Percentiles rank a stretch among this genome's conserved stretches.
phyloP scores from a whole-genome alignment of 2,329 filamentous ascomycete genomes.

The Calycina marina region DNA sequence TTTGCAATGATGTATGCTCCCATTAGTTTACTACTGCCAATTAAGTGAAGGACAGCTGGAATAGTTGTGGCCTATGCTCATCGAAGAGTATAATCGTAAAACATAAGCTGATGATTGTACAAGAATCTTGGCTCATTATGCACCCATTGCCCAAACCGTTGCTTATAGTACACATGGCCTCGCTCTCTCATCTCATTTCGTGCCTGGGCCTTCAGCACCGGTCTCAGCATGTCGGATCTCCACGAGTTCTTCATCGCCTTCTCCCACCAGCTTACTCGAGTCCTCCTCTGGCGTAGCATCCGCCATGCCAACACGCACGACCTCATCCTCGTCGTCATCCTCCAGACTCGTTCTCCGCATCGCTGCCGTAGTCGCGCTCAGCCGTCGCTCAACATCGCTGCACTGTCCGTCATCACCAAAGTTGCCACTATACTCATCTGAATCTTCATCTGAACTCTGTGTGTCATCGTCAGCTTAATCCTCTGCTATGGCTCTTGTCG shows the following conservation, averaged over 20 bases:
- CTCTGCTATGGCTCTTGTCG: conserved; percentile 6
- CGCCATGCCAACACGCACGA: conserved; percentile 15
- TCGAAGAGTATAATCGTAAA: too few relatives aligned
- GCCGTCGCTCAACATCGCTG: conserved; percentile 9
- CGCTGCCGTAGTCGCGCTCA: conserved; percentile 21
- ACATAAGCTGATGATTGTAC: too few relatives aligned
- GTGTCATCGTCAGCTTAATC: conserved; percentile 12
- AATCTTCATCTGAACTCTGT: conserved; percentile 15
- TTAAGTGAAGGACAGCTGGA: too few relatives aligned
- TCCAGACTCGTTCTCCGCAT: conserved; percentile 22
- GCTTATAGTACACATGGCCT: conserved; percentile 5
- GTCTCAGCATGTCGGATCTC: conserved; percentile 17
- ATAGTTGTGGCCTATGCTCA: too few relatives aligned
- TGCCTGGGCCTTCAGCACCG: too few relatives aligned
- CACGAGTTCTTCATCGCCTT: conserved; percentile 13
- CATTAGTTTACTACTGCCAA: too few relatives aligned
- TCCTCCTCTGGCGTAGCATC: conserved; percentile 8
- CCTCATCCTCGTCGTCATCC: conserved; percentile 21
- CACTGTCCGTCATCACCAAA: conserved; percentile 1
- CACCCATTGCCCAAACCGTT: not conserved
- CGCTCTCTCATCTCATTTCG: conserved; percentile 13
- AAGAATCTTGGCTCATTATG: not conserved
- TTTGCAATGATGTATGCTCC: too few relatives aligned
- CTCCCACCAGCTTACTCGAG: conserved; percentile 7
- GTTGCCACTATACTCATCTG: conserved; percentile 7